phyloP scores from a whole-genome alignment of 2,329 filamentous ascomycete genomes.

The Helminthosporium solani region DNA sequence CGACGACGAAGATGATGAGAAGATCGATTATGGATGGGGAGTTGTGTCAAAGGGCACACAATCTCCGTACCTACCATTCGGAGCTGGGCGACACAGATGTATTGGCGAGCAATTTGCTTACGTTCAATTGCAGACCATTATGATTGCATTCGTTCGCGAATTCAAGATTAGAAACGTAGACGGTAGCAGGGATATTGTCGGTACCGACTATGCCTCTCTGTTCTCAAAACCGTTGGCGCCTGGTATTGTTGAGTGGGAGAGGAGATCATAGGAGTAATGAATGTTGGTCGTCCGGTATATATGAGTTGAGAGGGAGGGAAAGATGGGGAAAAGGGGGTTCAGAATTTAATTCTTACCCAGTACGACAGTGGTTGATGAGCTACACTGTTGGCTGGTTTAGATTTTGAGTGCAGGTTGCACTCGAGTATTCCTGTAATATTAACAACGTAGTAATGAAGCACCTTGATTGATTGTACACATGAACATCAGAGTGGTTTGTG shows the following conservation, averaged over 20 bases:
- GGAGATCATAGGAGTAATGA: constrained; percentile 48
- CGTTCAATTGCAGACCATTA: constrained; percentile 83
- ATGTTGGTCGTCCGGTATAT: background rate
- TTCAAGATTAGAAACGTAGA: constrained; percentile 79
- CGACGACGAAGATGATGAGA: constrained; percentile 64
- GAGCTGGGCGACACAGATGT: constrained; percentile 87
- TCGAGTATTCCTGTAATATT: constrained; percentile 5
- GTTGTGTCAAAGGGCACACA: constrained; percentile 86
- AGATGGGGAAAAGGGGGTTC: background rate
- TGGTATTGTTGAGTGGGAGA: constrained; percentile 71
- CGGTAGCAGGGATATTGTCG: constrained; percentile 68
- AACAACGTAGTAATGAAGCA: constrained; percentile 7
- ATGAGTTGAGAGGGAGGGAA: background rate
- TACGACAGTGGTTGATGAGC: background rate
- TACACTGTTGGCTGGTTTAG: background rate
- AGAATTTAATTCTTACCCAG: constrained; percentile 1
- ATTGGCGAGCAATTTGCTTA: constrained; percentile 98
- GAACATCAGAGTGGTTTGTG: no score
- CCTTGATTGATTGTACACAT: no score
- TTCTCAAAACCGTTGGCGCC: constrained; percentile 50
- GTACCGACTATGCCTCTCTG: constrained; percentile 62
- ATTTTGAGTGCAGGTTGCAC: constrained; percentile 1
- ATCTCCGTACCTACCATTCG: constrained; percentile 91
- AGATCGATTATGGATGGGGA: constrained; percentile 91
- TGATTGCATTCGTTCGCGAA: constrained; percentile 70